Evolutionary conservation across 176 grass and related monocot genomes (phyloP), one percentile per base, ranked within the genome.

Genomic region (Rhipidocladum racemiflorum): DNA sequence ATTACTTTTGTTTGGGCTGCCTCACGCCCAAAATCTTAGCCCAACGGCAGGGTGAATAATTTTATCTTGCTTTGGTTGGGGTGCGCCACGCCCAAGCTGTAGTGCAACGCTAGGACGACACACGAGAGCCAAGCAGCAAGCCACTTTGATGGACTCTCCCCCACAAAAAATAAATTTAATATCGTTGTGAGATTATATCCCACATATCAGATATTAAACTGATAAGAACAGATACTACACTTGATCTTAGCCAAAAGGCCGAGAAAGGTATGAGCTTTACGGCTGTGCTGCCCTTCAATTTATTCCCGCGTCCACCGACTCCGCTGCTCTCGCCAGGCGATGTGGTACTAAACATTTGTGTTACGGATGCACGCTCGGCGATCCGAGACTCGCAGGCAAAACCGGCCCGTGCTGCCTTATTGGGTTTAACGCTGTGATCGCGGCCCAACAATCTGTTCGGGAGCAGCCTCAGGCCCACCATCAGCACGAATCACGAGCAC

Each of bases 241-340:
- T 94, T 89, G 86, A 89, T 89, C 79, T 89, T 89, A 94, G 91
- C 85, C 85, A 83, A 91, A 93, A 93, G 78, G 82, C 74, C 79
- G 82, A 93, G 88, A 91, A 91, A 88, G 82, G 81, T 90, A 90
- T 80, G 72, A 53, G 6, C 17, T 65, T 3, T 17, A 1, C 29
- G 1, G 5, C 0, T 4, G 14, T 4, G 0, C 0, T 54, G 71
- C 61, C 17, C 61, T 34, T 76, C 1, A 0, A 32, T 42, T 68
- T 76, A 5, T 57, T 5, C 35, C 18, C 6, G 1, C 4, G 17
- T 0, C 10, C 3, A 2, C 24, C 6, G 11, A 11, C 1, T 13
- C 7, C 2, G 27, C 38, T 6, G 1, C 50, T 14, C 20, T 61
- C 36, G 35, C 2, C 9, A 20, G 61, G 61, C 73, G 73, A 85